Evolutionary conservation across 352 stramenopile genomes (phyloP).

Genomic region (Phytophthora aleatoria): DNA sequence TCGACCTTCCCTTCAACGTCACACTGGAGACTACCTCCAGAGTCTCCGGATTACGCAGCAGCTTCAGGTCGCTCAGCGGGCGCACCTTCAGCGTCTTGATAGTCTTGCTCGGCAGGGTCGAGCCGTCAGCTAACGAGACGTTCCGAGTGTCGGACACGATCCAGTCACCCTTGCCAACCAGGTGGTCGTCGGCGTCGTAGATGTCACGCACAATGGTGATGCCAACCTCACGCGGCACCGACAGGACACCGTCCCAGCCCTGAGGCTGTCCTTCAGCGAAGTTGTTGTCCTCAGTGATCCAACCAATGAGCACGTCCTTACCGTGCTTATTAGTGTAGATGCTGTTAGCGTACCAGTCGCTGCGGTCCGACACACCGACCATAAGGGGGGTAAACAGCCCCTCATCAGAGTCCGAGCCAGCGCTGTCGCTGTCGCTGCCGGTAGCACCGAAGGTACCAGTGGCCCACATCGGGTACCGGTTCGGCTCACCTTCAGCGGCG

Average conservation of each 20-base stretch:
- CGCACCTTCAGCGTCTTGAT: conserved; percentile 67
- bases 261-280: conserved; percentile 54
- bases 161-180: conserved; percentile 59
- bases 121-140: conserved; percentile 32
- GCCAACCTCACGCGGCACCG: conserved; percentile 53
- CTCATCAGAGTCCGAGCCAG: conserved; percentile 23
- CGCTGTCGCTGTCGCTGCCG: conserved; percentile 20
- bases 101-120: conserved; percentile 48
- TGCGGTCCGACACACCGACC: conserved; percentile 68
- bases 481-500: conserved; percentile 48
- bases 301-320: conserved; percentile 66
- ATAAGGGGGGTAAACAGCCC: conserved; percentile 58
- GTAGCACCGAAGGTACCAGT: conserved; percentile 38
- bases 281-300: conserved; percentile 65
- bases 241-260: conserved; percentile 72
- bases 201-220: conserved; percentile 62
- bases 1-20: conserved; percentile 30
- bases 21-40: conserved; percentile 34
- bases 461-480: conserved; percentile 73
- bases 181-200: conserved; percentile 48
- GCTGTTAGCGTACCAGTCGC: conserved; percentile 73
- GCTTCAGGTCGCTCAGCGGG: conserved; percentile 32
- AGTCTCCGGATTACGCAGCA: conserved; percentile 46
- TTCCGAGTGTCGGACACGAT: conserved; percentile 49
- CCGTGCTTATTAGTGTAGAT: conserved; percentile 64